phyloP scores from a whole-genome alignment of 768 basidiomycete species.

The Boletus rufocinnamomeus region DNA sequence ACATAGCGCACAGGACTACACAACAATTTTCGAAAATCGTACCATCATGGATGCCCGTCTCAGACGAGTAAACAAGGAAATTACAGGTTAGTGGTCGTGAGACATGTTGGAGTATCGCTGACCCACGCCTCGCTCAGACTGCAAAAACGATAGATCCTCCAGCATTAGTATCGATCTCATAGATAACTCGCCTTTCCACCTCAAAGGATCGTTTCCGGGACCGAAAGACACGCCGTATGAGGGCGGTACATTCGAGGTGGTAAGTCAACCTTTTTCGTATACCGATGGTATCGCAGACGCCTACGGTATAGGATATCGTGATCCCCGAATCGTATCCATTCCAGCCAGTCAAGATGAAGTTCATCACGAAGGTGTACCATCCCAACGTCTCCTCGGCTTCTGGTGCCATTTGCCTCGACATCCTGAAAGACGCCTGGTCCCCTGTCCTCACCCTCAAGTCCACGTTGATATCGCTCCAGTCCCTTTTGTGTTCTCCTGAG shows the following conservation, averaged over 20 bases:
- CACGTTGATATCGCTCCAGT: slow-evolving; percentile 93
- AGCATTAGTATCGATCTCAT: slow-evolving; percentile 84
- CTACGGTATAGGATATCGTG: slow-evolving; percentile 69
- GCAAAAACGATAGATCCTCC: slow-evolving; percentile 93
- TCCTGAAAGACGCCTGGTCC: slow-evolving; percentile 87
- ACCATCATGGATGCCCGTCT: slow-evolving; percentile 81
- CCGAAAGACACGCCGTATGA: slow-evolving; percentile 93
- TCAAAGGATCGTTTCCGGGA: slow-evolving; percentile 88
- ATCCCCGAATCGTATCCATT: slow-evolving; percentile 92
- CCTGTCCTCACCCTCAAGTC: slow-evolving; percentile 96
- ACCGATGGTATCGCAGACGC: slow-evolving; percentile 4
- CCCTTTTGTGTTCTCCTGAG: slow-evolving; percentile 89
- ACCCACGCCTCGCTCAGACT: slow-evolving; percentile 53
- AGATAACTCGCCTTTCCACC: slow-evolving; percentile 88
- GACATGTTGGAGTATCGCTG: not conserved
- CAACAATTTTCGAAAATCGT: not conserved
- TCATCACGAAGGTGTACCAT: slow-evolving; percentile 95
- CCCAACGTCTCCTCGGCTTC: slow-evolving; percentile 94
- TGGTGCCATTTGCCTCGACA: slow-evolving; percentile 93
- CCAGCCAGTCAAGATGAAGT: slow-evolving; percentile 98
- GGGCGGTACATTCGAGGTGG: slow-evolving; percentile 90
- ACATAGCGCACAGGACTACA: not conserved
- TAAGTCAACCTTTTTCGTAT: slow-evolving; percentile 42
- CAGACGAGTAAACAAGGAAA: slow-evolving; percentile 93
- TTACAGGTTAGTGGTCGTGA: slow-evolving; percentile 57